Base-by-base conservation (phyloP, 225 moss, liverwort and hornwort genomes). In the Neckera pumila region DNA sequence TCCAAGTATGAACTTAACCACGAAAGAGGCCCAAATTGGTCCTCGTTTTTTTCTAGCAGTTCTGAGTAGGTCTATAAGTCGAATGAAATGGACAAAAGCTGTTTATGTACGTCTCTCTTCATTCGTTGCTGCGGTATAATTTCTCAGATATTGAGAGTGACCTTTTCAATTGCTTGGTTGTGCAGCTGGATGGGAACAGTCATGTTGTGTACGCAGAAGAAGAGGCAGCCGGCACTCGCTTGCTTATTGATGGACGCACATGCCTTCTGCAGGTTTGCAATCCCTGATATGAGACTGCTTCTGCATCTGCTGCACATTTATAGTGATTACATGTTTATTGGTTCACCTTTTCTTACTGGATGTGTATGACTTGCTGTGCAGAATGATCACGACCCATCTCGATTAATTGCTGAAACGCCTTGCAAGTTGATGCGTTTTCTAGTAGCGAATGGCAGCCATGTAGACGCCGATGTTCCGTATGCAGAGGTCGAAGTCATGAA, bases 401-500 rank as follows among this genome's bases (percentile, higher is more conserved):
- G 95, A 56, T 86, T 99, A 74, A 96, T 99, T 83, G 99, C 99
- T 78, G 99, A 96, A 85, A 99, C 97, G 34, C 96, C 99, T 34
- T 99, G 96, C 92, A 97, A 99, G 91, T 91, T 99, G 89, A 91
- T 97, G 87, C 94, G 97, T 38, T 99, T 90, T 74, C 81, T 99
- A 30, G 93, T 99, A 54, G 84, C 96, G 38, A 92, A 99, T 87
- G 99, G 97, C 69, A 97, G 96, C 79, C 99, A 97, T 87, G 93
- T 99, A 12, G 91, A 79, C 43, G 91, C 95, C 80, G 99, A 99
- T 87, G 71, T 92, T 43, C 96, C 99, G 20, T 99, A 92, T 83
- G 97, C 96, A 19, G 99, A 99, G 93, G 99, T 99, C 81, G 99
- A 99, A 91, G 99, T 99, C 82, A 99, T 99, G 99, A 99, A 99